Percentiles rank a stretch among this genome's conserved stretches.
phyloP scores from a whole-genome alignment of 2,329 filamentous ascomycete species.

The Trichoderma sp. region DNA sequence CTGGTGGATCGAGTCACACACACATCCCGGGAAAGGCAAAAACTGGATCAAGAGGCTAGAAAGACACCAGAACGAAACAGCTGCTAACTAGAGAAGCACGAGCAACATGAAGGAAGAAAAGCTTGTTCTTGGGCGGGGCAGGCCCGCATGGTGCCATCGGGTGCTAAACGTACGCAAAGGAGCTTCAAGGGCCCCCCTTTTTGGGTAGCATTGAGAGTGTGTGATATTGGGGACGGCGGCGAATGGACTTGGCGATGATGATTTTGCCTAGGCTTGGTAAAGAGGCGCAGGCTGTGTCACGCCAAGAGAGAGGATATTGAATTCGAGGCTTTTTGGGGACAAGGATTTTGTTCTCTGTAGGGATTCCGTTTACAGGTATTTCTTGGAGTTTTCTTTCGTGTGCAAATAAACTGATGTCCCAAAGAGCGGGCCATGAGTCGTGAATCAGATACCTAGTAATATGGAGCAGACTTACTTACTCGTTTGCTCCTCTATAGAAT shows the following conservation, averaged over 20 bases:
- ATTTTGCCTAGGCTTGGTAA: not conserved
- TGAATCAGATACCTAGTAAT: not conserved
- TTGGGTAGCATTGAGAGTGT: slow-evolving; percentile 10
- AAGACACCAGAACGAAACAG: not conserved
- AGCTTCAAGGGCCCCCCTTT: not conserved
- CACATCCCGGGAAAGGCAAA: not conserved
- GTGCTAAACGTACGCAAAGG: slow-evolving; percentile 19
- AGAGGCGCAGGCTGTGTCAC: not conserved
- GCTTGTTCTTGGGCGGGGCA: slow-evolving; percentile 9
- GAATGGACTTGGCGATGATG: not conserved
- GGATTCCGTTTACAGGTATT: not conserved
- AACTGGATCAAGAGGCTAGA: not conserved
- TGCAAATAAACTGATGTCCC: not conserved
- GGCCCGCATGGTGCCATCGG: slow-evolving; percentile 23
- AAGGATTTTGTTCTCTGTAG: not conserved
- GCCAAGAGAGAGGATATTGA: not conserved
- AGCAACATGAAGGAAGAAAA: not conserved
- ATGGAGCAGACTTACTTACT: not conserved
- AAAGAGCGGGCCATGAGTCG: not conserved
- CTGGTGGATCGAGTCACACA: not conserved
- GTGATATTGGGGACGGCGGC: not conserved
- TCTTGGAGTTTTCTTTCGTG: not conserved
- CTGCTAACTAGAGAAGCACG: not conserved
- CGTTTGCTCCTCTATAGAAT: not conserved
- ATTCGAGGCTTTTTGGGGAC: not conserved